Base-by-base conservation (phyloP, 495 filamentous ascomycete genomes). In the Tuber brumale region DNA sequence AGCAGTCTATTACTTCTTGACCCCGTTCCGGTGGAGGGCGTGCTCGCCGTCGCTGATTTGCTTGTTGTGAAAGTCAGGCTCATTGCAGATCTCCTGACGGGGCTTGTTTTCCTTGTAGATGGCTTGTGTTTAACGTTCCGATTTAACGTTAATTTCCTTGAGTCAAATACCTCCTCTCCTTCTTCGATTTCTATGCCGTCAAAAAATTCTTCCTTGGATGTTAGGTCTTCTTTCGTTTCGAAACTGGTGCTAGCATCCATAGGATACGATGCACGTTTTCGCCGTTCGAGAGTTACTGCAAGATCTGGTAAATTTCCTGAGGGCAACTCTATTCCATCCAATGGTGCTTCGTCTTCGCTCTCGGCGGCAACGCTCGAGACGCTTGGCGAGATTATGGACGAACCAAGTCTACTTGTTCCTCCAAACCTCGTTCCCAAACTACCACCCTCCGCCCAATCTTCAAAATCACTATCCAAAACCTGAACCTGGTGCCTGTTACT, bases 381-480 rank as follows among this genome's bases (percentile, higher is more conserved):
- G 81, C 94, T 97, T 18, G 95, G 93, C 27, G 80, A 81, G 79
- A 95, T 97, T 84, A 97, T 89, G 39, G 42, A 92, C 91, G 19
- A 94, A 92, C 2, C 93, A 97, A 85, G 92, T 93, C 93, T 89
- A 81, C 90, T 88, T 41, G 92, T 95, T 43, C 89, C 88, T 19
- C 87, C 88, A 82, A 94, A 90, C 61, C 89, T 87, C 31, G 94
- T 94, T 70, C 91, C 95, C 84, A 94, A 92, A 72, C 95, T 88
- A 70, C 94, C 95, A 42, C 93, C 94, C 84, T 98, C 95, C 45
- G 92, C 91, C 94, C 94, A 97, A 79, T 94, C 92, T 82, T 97
- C 93, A 75, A 96, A 89, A 75, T 97, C 95, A 48, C 95, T 93
- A 72, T 91, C 85, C 71, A 81, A 75, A 42, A 71, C 81, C 23